Conservation (phyloP, 2,329 filamentous ascomycete species). For the Pseudohalonectria lignicola region DNA sequence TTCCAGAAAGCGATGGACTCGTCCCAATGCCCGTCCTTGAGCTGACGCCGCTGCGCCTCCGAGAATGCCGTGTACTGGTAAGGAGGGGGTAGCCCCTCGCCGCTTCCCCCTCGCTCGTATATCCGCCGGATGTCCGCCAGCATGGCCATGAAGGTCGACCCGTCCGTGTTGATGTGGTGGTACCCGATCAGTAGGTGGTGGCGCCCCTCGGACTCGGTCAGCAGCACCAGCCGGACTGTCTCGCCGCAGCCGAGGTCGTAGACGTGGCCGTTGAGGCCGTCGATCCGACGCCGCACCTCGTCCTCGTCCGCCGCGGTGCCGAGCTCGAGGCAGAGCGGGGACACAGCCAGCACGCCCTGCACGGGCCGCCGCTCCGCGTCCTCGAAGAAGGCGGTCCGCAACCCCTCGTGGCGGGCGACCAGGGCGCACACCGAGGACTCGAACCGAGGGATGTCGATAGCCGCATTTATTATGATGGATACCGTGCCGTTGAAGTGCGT, state of each 20-base stretch:
- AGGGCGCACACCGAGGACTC: slow-evolving; percentile 6
- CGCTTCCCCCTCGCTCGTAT: neutral
- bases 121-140: neutral
- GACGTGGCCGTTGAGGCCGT: neutral
- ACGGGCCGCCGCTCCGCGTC: slow-evolving; percentile 3
- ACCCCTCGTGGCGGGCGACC: slow-evolving; percentile 17
- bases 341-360: slow-evolving; percentile 4
- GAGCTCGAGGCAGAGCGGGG: neutral
- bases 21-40: neutral
- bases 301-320: neutral
- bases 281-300: neutral
- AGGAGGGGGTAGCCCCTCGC: neutral
- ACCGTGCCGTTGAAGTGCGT: slow-evolving; percentile 27
- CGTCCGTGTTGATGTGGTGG: slow-evolving; percentile 1
- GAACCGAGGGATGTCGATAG: slow-evolving; percentile 17
- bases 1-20: neutral
- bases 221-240: neutral
- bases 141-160: neutral
- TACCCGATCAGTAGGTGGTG: slow-evolving; percentile 1
- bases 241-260: neutral
- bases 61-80: neutral
- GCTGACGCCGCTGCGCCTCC: neutral
- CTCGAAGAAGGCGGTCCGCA: slow-evolving; percentile 20
- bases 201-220: neutral
- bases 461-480: slow-evolving; percentile 18